Conservation (phyloP, 2,329 filamentous ascomycete species). For the Sporothrix mexicana region DNA sequence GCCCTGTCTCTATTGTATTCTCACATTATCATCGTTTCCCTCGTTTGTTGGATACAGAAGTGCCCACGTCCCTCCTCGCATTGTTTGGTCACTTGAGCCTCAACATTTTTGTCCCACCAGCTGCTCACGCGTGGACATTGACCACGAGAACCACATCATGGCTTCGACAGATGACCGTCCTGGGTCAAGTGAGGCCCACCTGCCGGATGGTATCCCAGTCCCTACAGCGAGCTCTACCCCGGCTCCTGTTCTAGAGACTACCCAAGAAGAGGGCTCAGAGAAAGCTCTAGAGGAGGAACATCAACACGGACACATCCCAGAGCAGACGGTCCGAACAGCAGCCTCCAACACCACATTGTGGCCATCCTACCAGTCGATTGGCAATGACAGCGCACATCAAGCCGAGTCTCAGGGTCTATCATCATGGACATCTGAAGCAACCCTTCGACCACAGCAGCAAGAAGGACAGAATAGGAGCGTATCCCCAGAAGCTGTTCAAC, state of each 20-base stretch:
- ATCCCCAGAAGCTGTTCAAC: not conserved
- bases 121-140: not conserved
- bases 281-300: too few relatives aligned
- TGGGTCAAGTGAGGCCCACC: not conserved
- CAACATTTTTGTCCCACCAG: not conserved
- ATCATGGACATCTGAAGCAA: constrained; percentile 11
- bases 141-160: not conserved
- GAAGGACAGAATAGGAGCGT: not conserved
- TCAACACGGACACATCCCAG: not conserved
- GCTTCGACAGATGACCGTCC: not conserved
- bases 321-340: constrained; percentile 9
- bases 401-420: constrained; percentile 1
- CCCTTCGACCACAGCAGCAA: not conserved
- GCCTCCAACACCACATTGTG: constrained; percentile 26
- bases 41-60: not conserved
- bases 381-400: constrained; percentile 27
- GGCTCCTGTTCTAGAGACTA: not conserved
- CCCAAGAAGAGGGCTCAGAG: not conserved
- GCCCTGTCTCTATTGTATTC: not conserved
- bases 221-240: not conserved
- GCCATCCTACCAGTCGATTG: constrained; percentile 22
- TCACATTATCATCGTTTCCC: too few relatives aligned
- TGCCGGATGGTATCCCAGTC: not conserved
- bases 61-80: not conserved
- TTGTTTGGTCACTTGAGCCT: constrained; percentile 2